Evolutionary conservation across 345 rosid species (phyloP).

Genomic region (Reutealis trisperma): DNA sequence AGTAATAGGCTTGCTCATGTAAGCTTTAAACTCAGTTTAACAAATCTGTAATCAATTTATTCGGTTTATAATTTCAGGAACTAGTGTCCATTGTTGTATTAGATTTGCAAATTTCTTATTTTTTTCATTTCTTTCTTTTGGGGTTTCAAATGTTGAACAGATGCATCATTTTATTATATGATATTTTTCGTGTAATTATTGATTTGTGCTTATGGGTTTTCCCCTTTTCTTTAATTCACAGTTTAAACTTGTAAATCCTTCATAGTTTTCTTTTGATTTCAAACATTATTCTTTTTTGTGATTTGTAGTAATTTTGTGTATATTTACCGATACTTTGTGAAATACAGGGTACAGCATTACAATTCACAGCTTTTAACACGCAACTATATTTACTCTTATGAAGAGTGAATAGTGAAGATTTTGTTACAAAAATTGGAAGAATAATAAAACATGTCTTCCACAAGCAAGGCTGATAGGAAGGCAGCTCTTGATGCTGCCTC

Average conservation of each 20-base stretch:
- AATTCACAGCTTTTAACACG: not conserved
- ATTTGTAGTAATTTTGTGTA: constrained; percentile 3
- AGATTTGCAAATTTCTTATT: not conserved
- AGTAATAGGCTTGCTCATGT: not conserved
- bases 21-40: not conserved
- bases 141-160: not conserved
- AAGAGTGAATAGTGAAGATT: constrained; percentile 29
- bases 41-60: not conserved
- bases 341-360: constrained; percentile 2
- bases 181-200: not conserved
- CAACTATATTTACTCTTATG: constrained; percentile 19
- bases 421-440: constrained; percentile 30
- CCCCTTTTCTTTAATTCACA: not conserved
- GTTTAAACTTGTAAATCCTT: not conserved
- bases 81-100: not conserved
- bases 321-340: not conserved
- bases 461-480: constrained; percentile 74
- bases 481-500: constrained; percentile 85
- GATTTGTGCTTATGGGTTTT: not conserved
- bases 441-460: constrained; percentile 51
- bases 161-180: not conserved
- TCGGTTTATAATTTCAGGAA: not conserved
- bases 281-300: not conserved
- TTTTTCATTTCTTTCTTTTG: no score
- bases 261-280: not conserved